phyloP scores from a whole-genome alignment of 179 eudicot species.

The Carnegiea gigantea region DNA sequence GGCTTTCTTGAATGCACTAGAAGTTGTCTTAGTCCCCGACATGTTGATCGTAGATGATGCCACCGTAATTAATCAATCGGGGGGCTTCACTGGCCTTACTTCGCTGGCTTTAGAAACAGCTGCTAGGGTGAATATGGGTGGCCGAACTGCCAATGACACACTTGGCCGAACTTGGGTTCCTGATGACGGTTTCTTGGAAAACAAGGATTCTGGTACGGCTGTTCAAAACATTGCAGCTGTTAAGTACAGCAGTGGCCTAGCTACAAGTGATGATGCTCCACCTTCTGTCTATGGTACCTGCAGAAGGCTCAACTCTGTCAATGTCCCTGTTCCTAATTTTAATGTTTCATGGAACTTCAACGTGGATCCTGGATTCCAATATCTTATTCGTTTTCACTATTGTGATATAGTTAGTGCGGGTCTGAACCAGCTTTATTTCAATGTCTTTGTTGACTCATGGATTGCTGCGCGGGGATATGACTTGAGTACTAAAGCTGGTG shows the following conservation, averaged over 20 bases:
- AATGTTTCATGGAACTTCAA: slow-evolving; percentile 70
- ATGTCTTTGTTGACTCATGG: slow-evolving; percentile 52
- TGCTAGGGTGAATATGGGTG: slow-evolving; percentile 79
- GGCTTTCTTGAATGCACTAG: slow-evolving; percentile 72
- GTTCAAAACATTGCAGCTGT: slow-evolving; percentile 43
- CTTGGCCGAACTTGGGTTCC: slow-evolving; percentile 72
- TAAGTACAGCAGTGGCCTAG: slow-evolving; percentile 40
- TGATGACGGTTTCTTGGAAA: slow-evolving; percentile 43
- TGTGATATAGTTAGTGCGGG: slow-evolving; percentile 66
- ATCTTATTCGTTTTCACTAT: slow-evolving; percentile 68
- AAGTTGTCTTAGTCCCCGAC: slow-evolving; percentile 68
- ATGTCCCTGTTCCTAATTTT: slow-evolving; percentile 47
- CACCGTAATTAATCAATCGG: slow-evolving; percentile 32
- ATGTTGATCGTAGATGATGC: slow-evolving; percentile 61
- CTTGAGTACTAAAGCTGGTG: slow-evolving; percentile 21
- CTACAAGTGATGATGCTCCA: slow-evolving; percentile 44
- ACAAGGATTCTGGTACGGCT: slow-evolving; percentile 33
- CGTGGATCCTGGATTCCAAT: slow-evolving; percentile 68
- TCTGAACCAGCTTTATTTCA: slow-evolving; percentile 48
- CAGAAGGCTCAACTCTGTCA: slow-evolving; percentile 26
- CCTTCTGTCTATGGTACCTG: slow-evolving; percentile 38
- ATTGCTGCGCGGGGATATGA: slow-evolving; percentile 40
- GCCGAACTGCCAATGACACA: slow-evolving; percentile 60
- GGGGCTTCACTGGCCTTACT: slow-evolving; percentile 42
- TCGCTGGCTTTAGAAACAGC: slow-evolving; percentile 58